A percentile compares a stretch with the other conserved stretches of the same genome.
Conservation (phyloP, 345 rosid genomes). For the Cardiospermum halicacabum region DNA sequence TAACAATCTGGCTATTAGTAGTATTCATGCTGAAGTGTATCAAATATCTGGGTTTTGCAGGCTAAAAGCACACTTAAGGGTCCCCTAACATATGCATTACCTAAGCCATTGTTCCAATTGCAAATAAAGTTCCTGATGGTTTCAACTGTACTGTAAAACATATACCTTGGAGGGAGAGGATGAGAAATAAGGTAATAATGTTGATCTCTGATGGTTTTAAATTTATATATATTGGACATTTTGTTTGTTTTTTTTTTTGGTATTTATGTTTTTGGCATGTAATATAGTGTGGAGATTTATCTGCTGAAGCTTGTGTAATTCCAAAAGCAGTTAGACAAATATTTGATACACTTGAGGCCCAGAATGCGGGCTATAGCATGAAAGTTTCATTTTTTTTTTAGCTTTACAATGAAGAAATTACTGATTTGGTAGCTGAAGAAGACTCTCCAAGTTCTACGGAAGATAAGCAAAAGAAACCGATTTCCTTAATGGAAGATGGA, state of each 20-base stretch:
- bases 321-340: constrained; percentile 89
- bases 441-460: constrained; percentile 54
- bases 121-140: constrained; percentile 86
- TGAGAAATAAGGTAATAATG: constrained; percentile 70
- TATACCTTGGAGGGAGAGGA: constrained; percentile 96
- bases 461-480: constrained; percentile 73
- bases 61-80: constrained; percentile 84
- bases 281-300: constrained; percentile 76
- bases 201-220: not conserved
- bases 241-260: not conserved
- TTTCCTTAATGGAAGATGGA: constrained; percentile 93
- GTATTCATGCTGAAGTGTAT: no score
- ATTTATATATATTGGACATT: not conserved
- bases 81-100: constrained; percentile 93
- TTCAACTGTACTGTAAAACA: constrained; percentile 91
- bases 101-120: constrained; percentile 79
- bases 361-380: constrained; percentile 88
- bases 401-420: constrained; percentile 85
- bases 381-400: constrained; percentile 92
- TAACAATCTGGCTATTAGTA: no score
- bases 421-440: constrained; percentile 75
- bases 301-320: constrained; percentile 90
- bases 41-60: constrained; percentile 36
- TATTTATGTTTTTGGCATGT: not conserved
- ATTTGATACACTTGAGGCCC: constrained; percentile 74